Conservation (phyloP, 1,284 basidiomycete genomes). For the Vanrija sp. region DNA sequence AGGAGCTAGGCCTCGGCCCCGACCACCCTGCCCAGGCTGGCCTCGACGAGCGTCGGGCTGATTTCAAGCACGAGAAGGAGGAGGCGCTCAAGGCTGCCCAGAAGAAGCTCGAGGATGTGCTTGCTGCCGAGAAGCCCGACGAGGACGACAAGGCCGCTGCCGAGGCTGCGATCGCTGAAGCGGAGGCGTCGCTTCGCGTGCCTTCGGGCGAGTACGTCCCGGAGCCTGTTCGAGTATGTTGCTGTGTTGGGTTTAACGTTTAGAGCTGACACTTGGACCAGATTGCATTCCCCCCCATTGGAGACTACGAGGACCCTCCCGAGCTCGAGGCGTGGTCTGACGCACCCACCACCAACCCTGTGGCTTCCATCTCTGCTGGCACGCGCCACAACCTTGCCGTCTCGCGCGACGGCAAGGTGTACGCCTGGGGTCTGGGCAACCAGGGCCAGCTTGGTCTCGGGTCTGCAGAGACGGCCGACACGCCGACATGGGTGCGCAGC, state of each 20-base stretch:
- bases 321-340: conserved; percentile 45
- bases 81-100: conserved; percentile 26
- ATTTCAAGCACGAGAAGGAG: conserved; percentile 40
- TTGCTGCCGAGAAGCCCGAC: conserved; percentile 22
- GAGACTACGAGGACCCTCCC: conserved; percentile 49
- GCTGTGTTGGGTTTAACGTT: neutral
- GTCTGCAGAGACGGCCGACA: conserved; percentile 51
- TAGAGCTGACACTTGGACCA: conserved; percentile 6
- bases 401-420: conserved; percentile 69
- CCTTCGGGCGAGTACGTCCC: conserved; percentile 60
- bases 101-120: conserved; percentile 24
- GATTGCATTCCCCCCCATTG: conserved; percentile 62
- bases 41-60: conserved; percentile 40
- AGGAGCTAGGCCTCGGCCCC: conserved; percentile 68
- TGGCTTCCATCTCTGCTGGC: conserved; percentile 71
- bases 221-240: conserved; percentile 47
- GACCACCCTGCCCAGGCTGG: conserved; percentile 58
- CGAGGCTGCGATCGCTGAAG: conserved; percentile 28
- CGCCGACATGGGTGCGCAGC: conserved; percentile 62
- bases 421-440: conserved; percentile 78
- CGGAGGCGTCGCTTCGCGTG: conserved; percentile 50
- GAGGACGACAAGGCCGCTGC: conserved; percentile 25
- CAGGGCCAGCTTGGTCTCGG: conserved; percentile 53
- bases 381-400: conserved; percentile 79
- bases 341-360: conserved; percentile 56